Evolutionary conservation across 2,329 filamentous ascomycete species (phyloP), one percentile per base, ranked within the genome.

Genomic region (Trichothecium sympodiale): DNA sequence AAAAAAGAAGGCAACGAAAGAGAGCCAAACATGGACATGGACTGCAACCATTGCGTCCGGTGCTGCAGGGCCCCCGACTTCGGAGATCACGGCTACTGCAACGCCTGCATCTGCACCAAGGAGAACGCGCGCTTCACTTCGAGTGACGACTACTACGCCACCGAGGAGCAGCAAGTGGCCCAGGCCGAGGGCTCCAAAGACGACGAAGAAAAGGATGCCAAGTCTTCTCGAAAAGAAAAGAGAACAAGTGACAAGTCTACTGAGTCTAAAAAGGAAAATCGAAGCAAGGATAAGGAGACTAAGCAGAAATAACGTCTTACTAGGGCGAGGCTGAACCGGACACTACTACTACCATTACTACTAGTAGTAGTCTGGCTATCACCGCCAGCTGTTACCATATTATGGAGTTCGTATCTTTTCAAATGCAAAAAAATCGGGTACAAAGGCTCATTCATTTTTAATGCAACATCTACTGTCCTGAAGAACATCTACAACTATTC

Each of bases 51-150:
- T 39, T 59, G 55, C 45, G 38, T 46, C 8, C 41, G 36, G 23
- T 59, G 55, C 44, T 59, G 55, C 41, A 46, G 43, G 17, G 47
- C 53, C 17, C 42, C 42, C 15, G 53, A 56, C 38, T 39, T 47
- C 16, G 54, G 55, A 31, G 48, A 37, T 8, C 54, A 57, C 39
- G 55, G 57, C 30, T 55, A 48, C 40, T 56, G 53, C 27, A 37
- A 50, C 7, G 47, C 49, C 12, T 56, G 42, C 46, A 44, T 18
- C 29, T 20, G 20, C 29, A 14, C 16, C 23, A 55, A 55, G 36
- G 39, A 47, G 28, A 37, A 39, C 17, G 39, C 43, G 4, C 53
- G 43, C 42, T 40, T 39, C 26, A 34, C 42, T 10, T 10, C 20
- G 6, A 25, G 20, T 6, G 20, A 25, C 20, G 6, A 25, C 20